Conservation (phyloP, 495 filamentous ascomycete species). For the Neurospora sp. region DNA sequence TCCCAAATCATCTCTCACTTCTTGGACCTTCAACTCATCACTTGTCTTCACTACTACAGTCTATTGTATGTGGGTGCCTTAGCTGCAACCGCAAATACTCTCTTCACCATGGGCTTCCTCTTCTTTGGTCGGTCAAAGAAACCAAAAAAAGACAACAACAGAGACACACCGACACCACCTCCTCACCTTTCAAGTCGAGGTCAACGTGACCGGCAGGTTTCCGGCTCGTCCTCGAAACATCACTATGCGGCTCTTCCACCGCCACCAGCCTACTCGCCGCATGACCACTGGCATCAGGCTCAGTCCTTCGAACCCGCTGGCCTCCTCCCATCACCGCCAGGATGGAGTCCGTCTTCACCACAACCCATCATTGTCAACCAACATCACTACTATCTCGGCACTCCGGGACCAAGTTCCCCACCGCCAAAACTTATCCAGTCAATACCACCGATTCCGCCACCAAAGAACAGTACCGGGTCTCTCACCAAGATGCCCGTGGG, state of each 20-base stretch:
- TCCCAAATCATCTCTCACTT: not conserved
- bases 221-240: slow-evolving; percentile 1
- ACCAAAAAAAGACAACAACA: slow-evolving; percentile 9
- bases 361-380: slow-evolving; percentile 38
- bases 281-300: slow-evolving; percentile 13
- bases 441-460: not conserved
- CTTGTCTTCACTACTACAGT: not conserved
- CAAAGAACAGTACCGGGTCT: slow-evolving; percentile 11
- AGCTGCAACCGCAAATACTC: not conserved
- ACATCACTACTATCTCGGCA: slow-evolving; percentile 35
- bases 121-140: slow-evolving; percentile 38
- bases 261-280: slow-evolving; percentile 10
- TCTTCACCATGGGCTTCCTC: slow-evolving; percentile 35
- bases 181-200: not conserved
- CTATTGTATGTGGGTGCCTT: not conserved
- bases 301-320: slow-evolving; percentile 23
- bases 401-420: slow-evolving; percentile 16
- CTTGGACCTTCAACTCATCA: not conserved
- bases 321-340: slow-evolving; percentile 23
- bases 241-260: slow-evolving; percentile 6
- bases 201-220: not conserved
- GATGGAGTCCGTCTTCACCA: slow-evolving; percentile 22
- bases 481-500: slow-evolving; percentile 27
- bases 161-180: slow-evolving; percentile 5
- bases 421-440: slow-evolving; percentile 1